Base-by-base conservation (phyloP, 1,284 basidiomycete species). In the Rhodotorula sp. region DNA sequence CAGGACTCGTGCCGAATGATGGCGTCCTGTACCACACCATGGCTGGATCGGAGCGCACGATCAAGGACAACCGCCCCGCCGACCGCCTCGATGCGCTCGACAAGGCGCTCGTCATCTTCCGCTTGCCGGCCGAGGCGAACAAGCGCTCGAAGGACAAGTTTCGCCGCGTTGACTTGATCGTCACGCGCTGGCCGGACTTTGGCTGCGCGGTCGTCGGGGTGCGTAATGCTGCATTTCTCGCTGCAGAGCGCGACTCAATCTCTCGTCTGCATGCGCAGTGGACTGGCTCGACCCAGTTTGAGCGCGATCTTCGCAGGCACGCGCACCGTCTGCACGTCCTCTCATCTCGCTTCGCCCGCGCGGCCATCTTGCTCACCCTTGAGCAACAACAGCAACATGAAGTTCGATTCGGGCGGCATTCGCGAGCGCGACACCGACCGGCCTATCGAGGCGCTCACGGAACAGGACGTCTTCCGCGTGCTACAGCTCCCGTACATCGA, bases 201-300 rank as follows among this genome's bases (percentile, higher is more conserved):
- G 91, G 90, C 88, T 89, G 88, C 0, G 90, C 90, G 0, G 86
- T 92, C 3, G 84, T 90, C 41, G 91, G 91, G 19, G 61, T 62
- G 50, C 53, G 90, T 90, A 89, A 88, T 12, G 90, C 90, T 27
- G 25, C 5, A 9, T 12, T 2, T 25, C 52, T 54, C 52, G 9
- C 52, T 21, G 23, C n/a, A 16, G 25, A 54, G 23, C 52, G n/a
- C 5, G 34, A 34, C 34, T 34, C 34, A 12, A 52, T 19, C n/a
- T 25, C 48, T 10, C 27, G 19, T 7, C 2, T 13, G n/a, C 16
- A 34, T 34, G 34, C 34, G 41, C 49, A 53, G 21, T 64, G 90
- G 91, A 89, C 89, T 8, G 91, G 91, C 0, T 90, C 89, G 0
- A 90, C 85, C 61, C 88, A 90, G 86, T 92, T 93, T 76, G 86